These are phyloP conservation scores for Lasiodiplodia gonubiensis DNA, from an alignment of 2,329 filamentous ascomycete species.

Conservation along the genomic window DNA sequence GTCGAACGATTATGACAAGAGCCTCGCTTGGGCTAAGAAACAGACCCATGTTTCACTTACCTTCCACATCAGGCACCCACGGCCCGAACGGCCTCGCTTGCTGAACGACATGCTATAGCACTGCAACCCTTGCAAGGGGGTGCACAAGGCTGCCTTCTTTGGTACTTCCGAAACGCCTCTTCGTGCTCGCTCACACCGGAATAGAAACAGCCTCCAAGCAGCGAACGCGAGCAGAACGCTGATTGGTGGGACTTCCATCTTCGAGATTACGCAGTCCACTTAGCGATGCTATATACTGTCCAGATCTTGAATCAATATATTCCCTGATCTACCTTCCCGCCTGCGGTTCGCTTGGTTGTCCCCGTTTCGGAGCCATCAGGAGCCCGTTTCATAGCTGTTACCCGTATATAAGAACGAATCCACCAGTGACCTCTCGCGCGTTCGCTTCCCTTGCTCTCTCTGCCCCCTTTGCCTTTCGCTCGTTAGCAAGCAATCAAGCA, in stretches of 20 bases:
- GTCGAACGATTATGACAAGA: not conserved
- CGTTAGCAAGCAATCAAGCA: conserved; percentile 5
- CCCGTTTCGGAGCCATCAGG: not conserved
- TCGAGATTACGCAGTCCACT: conserved; percentile 12
- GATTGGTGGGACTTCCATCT: conserved; percentile 13
- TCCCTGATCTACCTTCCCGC: not conserved
- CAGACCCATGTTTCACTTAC: conserved; percentile 10
- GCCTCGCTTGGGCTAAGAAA: not conserved
- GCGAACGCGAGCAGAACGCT: not conserved
- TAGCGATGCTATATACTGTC: not conserved
- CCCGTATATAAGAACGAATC: not conserved
- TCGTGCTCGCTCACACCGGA: not conserved
- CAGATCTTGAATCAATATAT: not conserved
- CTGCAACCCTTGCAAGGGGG: not conserved
- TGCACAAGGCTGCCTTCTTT: not conserved
- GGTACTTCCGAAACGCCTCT: not conserved
- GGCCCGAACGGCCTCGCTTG: conserved; percentile 9
- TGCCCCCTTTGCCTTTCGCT: conserved; percentile 21
- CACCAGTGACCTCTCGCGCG: not conserved
- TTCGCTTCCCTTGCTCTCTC: conserved; percentile 3
- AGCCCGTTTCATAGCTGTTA: not conserved
- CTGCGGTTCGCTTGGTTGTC: conserved; percentile 17
- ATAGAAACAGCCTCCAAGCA: not conserved
- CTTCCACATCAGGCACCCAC: conserved; percentile 6
- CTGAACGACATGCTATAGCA: not conserved